Base-by-base conservation (phyloP, 192 early-diverging fungal species). In the Pecoramyces ruminantium region DNA sequence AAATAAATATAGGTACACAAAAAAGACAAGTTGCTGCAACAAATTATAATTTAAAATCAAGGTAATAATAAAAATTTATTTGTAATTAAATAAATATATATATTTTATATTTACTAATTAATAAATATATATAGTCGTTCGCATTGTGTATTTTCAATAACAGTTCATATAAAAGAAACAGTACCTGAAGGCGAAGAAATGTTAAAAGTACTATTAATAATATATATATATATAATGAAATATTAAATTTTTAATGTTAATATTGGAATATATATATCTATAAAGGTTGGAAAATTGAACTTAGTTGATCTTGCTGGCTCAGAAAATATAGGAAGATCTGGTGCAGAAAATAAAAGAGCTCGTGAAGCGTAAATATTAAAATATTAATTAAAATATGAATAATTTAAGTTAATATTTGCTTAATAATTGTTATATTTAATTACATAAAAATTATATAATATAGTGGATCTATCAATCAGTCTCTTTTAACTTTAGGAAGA, bases 301-400 rank as follows among this genome's bases (percentile, higher is more conserved):
- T 87, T 99, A 28, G 97, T 99, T 0, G 97, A 99, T 85, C 83
- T 99, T 81, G 96, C 97, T 0, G 96, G 97, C 11, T 95, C 93
- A 42, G 96, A 99, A 80, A 96, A 96, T 83, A 95, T 97, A 82
- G 92, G 92, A 1, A 92, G 94, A 29, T 94, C 95, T 1, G 97
- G 96, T 12, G 96, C 95, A 0, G 93, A 97, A 83, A 88, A 93
- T 78, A 84, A 85, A 27, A 85, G 95, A 25, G 95, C 94, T 27
- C 89, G 92, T 77, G 97, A 99, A 84, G 95, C 95, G 28, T 94
- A 94, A 67, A 91, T 90, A 83, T 67, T n/a, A n/a, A 4, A 21
- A 51, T 21, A 51, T 2, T 21, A 21, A 34, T 40, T 14, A 40
- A 40, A 40, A 13, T 40, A 40, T 14, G 15, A 40, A 14, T 14